Base-by-base conservation (phyloP, 148 eudicot genomes). In the Persicaria tinctoria region DNA sequence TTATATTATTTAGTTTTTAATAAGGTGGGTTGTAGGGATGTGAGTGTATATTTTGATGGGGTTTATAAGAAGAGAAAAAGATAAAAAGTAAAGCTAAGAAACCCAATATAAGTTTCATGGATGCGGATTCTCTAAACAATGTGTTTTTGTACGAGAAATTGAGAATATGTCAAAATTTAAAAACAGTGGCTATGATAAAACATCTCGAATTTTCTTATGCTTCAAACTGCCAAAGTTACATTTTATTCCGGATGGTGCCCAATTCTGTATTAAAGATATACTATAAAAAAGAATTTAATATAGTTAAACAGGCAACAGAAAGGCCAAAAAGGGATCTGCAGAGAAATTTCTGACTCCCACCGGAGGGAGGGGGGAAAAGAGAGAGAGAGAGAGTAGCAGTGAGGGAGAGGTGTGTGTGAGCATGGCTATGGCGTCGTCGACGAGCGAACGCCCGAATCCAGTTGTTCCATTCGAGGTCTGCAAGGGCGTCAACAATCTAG, bases 401-500 rank as follows among this genome's bases (percentile, higher is more conserved):
- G 63, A 44, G 76, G 71, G 81, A 59, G 63, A 73, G 54, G 70
- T 80, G 80, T 62, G 49, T 44, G 79, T 53, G 74, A 79, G 79
- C 54, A 79, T 76, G 76, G 56, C 79, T 23, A 86, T 76, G 79
- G 82, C 80, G 76, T 82, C 90, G 83, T 81, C 92, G 50, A 76
- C 83, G 76, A 85, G 70, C 82, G 89, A 89, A 54, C 79, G 78
- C 17, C 80, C 41, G 8, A 81, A 51, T 4, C 55, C 77, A 20
- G 20, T 64, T 32, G 66, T 66, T 70, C 83, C 85, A 8, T 76
- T 86, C 48, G 89, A 91, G 82, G 13, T 81, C 73, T 53, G 73
- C 48, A 85, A 84, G 82, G 94, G 95, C 79, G 64, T 79, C 56
- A 93, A 91, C 83, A 91, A 94, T 85, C 88, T 91, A 64, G 89